A percentile compares a stretch with the other conserved stretches of the same genome.
Evolutionary conservation across 257 asterid species (phyloP).

Genomic region (Solanum corneliomulleri): DNA sequence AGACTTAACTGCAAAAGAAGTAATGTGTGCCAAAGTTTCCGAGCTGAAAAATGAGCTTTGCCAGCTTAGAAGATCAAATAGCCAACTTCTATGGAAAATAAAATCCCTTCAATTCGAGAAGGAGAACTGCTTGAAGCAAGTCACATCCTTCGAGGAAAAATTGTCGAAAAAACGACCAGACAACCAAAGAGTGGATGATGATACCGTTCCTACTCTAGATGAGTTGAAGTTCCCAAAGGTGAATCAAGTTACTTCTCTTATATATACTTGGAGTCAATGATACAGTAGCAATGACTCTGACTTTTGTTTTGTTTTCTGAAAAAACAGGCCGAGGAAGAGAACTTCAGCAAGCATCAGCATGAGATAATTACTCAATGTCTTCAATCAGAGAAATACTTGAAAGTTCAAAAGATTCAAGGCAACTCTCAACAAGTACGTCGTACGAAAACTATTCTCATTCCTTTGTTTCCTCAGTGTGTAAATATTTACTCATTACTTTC

Average conservation of each 20-base stretch:
- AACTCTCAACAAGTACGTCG: not conserved
- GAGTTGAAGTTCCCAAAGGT: not conserved
- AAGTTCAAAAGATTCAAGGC: not conserved
- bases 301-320: not conserved
- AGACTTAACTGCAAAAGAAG: slow-evolving; percentile 34
- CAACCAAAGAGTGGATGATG: not conserved
- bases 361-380: not conserved
- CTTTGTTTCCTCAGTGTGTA: not conserved
- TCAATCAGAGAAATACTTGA: not conserved
- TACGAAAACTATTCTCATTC: not conserved
- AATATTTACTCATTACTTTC: not conserved
- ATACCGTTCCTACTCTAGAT: not conserved
- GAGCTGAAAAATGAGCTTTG: slow-evolving; percentile 29
- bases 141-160: slow-evolving; percentile 3
- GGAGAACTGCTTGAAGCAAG: slow-evolving; percentile 6
- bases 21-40: slow-evolving; percentile 4
- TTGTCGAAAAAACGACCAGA: not conserved
- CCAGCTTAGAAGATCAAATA: slow-evolving; percentile 18
- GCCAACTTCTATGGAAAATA: slow-evolving; percentile 13
- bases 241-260: not conserved
- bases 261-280: not conserved
- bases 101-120: slow-evolving; percentile 18
- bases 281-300: not conserved
- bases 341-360: not conserved
- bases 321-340: not conserved